These are phyloP conservation scores for Monoraphidium neglectum DNA, from an alignment of 139 green algal genomes.

Conservation along the genomic window DNA sequence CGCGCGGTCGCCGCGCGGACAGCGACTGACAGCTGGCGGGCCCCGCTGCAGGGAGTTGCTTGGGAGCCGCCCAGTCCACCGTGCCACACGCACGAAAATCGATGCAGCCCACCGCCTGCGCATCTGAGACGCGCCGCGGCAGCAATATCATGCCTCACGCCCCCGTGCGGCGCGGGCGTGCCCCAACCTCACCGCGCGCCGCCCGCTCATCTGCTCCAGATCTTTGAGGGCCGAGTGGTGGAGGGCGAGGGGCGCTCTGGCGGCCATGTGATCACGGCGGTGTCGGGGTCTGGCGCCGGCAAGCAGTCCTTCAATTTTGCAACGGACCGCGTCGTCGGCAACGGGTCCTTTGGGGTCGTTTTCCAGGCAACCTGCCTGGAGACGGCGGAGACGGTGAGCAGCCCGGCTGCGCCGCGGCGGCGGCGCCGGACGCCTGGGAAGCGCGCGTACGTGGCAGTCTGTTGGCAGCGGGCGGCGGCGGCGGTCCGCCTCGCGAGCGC, in stretches of 20 bases:
- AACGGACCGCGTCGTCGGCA: conserved; percentile 94
- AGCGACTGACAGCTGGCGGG: no score
- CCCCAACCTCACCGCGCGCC: no score
- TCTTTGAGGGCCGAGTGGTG: conserved; percentile 33
- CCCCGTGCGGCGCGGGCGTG: background rate
- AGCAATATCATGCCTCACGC: background rate
- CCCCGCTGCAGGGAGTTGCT: no score
- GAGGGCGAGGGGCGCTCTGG: conserved; percentile 7
- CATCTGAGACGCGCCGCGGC: background rate
- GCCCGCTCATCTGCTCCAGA: background rate
- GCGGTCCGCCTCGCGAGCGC: no score
- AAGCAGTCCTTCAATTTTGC: conserved; percentile 83
- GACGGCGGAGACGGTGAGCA: conserved; percentile 88
- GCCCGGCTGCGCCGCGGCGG: no score
- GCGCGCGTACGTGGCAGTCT: no score
- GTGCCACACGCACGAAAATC: no score
- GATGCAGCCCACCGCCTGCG: no score
- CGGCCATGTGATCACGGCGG: conserved; percentile 39
- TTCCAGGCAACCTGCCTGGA: conserved; percentile 95
- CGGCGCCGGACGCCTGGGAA: no score
- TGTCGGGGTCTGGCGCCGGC: conserved; percentile 40
- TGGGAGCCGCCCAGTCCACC: no score
- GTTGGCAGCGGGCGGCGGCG: no score
- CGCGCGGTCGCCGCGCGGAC: no score
- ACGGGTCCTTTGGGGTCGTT: conserved; percentile 98